Conservation (phyloP, 768 basidiomycete genomes). For the Amanita phalloides region DNA sequence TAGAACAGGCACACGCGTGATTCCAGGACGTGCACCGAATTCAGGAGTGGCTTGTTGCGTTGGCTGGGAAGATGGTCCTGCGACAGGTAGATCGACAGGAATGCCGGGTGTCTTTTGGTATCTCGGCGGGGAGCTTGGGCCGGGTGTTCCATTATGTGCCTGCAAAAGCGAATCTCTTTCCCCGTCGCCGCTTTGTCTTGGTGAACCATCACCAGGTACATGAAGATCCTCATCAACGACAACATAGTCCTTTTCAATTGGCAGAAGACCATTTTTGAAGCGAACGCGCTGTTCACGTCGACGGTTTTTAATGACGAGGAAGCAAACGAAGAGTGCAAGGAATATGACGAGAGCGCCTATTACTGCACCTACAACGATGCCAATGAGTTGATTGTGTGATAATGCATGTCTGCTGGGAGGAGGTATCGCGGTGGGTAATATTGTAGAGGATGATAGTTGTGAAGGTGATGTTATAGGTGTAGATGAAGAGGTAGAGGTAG, state of each 20-base stretch:
- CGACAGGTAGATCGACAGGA: slow-evolving; percentile 1
- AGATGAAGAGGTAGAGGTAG: slow-evolving; percentile 11
- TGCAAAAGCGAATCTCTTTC: slow-evolving; percentile 58
- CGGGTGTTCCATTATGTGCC: slow-evolving; percentile 13
- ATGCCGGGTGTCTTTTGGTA: not conserved
- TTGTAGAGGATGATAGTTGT: not conserved
- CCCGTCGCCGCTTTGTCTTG: slow-evolving; percentile 52
- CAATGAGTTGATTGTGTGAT: slow-evolving; percentile 32
- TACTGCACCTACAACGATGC: slow-evolving; percentile 50
- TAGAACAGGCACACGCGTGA: slow-evolving; percentile 29
- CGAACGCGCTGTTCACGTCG: slow-evolving; percentile 11
- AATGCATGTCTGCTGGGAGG: slow-evolving; percentile 10
- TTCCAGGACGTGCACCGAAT: slow-evolving; percentile 18
- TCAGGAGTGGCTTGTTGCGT: not conserved
- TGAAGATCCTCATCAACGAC: slow-evolving; percentile 28
- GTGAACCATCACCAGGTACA: slow-evolving; percentile 52
- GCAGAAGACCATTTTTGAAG: slow-evolving; percentile 19
- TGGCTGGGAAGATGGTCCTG: not conserved
- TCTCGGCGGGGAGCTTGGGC: not conserved
- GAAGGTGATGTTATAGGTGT: slow-evolving; percentile 19
- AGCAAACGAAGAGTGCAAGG: slow-evolving; percentile 34
- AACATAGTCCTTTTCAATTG: slow-evolving; percentile 27
- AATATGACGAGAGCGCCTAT: slow-evolving; percentile 39
- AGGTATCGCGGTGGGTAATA: slow-evolving; percentile 12
- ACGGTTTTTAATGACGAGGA: slow-evolving; percentile 19